Evolutionary conservation across 352 stramenopile genomes (phyloP).

Genomic region (Phytophthora tentaculata): DNA sequence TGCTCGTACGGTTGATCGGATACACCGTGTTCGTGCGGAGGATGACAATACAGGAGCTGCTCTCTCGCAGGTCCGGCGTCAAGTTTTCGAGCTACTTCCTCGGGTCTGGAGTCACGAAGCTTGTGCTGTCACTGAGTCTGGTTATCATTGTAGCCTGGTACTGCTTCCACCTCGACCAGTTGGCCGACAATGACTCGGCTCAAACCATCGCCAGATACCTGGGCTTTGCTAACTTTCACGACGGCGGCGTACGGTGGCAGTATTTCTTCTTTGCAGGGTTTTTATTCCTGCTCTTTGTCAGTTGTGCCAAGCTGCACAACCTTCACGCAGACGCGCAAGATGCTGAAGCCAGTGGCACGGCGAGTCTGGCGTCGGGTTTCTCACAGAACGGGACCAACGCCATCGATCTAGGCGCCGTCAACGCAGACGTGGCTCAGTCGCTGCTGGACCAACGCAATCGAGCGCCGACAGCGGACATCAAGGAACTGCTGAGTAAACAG

Average conservation of each 20-base stretch:
- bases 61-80: constrained; percentile 29
- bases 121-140: constrained; percentile 55
- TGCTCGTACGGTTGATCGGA: constrained; percentile 60
- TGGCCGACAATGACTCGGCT: constrained; percentile 38
- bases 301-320: constrained; percentile 69
- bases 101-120: constrained; percentile 39
- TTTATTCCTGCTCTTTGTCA: constrained; percentile 68
- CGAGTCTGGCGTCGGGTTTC: constrained; percentile 14
- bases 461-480: constrained; percentile 42
- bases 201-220: constrained; percentile 56
- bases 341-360: constrained; percentile 5
- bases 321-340: constrained; percentile 43
- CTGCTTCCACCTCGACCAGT: constrained; percentile 52
- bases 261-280: constrained; percentile 73
- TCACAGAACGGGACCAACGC: constrained; percentile 24
- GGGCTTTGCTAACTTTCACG: constrained; percentile 66
- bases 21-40: constrained; percentile 75
- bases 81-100: constrained; percentile 55
- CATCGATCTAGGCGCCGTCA: constrained; percentile 35
- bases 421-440: constrained; percentile 36
- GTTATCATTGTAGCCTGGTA: constrained; percentile 62
- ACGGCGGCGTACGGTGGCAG: constrained; percentile 49
- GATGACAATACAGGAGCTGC: constrained; percentile 65
- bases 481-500: constrained; percentile 64
- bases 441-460: constrained; percentile 38